Percentiles rank a stretch among this genome's conserved stretches.
Conservation (phyloP, 139 green algal genomes). For the Auxenochlorella protothecoides region DNA sequence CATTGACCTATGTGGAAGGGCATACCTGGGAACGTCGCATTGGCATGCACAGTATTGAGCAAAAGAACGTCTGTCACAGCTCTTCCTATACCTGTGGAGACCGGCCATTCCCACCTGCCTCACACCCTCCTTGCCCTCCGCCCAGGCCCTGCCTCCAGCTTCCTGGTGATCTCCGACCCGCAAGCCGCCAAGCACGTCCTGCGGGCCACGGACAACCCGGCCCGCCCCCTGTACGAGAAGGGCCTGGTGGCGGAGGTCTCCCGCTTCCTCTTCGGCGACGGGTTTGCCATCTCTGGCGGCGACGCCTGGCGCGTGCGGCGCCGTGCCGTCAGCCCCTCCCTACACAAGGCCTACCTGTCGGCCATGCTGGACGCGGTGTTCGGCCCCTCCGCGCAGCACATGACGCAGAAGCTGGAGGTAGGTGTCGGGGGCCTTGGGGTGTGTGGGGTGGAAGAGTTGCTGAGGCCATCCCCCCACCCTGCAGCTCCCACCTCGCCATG, state of each 20-base stretch:
- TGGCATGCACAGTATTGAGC: too few relatives aligned
- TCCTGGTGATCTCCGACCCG: slow-evolving; percentile 87
- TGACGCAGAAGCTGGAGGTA: slow-evolving; percentile 66
- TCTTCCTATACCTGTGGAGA: too few relatives aligned
- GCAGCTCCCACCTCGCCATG: too few relatives aligned
- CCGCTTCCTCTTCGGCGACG: slow-evolving; percentile 92
- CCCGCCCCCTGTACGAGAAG: slow-evolving; percentile 71
- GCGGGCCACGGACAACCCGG: slow-evolving; percentile 69
- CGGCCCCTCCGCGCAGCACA: slow-evolving; percentile 44
- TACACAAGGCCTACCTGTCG: slow-evolving; percentile 88
- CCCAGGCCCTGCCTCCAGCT: slow-evolving; percentile 69
- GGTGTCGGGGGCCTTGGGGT: not conserved
- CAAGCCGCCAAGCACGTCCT: slow-evolving; percentile 91
- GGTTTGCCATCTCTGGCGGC: slow-evolving; percentile 85
- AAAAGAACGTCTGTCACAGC: too few relatives aligned
- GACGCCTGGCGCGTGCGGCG: slow-evolving; percentile 74
- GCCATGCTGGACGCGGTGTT: slow-evolving; percentile 89
- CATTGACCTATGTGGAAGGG: too few relatives aligned
- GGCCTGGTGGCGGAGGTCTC: slow-evolving; percentile 85
- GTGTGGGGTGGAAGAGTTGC: too few relatives aligned
- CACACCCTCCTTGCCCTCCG: too few relatives aligned
- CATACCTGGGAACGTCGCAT: too few relatives aligned
- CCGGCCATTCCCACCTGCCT: too few relatives aligned
- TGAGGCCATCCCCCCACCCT: too few relatives aligned
- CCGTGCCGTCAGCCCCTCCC: slow-evolving; percentile 74